Conservation (phyloP, 208 protist species). For the Wallacemonas collosoma region DNA sequence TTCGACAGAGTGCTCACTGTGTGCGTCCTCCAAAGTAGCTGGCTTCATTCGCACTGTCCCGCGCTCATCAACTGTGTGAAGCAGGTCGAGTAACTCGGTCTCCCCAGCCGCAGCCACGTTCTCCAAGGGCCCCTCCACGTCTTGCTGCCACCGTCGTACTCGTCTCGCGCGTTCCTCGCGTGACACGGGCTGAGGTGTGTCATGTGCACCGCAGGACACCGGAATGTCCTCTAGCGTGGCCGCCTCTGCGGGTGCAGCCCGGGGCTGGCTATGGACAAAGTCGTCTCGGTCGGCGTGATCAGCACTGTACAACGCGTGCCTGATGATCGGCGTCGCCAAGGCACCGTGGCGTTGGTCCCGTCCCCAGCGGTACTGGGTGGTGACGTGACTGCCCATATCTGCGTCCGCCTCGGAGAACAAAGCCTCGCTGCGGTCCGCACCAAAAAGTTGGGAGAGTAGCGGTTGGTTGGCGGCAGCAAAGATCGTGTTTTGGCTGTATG, state of each 20-base stretch:
- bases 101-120: no score
- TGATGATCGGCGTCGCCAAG: no score
- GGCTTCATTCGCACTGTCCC: no score
- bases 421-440: background rate
- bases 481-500: conserved; percentile 36
- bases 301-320: no score
- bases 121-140: background rate
- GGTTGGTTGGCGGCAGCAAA: conserved; percentile 38
- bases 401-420: background rate
- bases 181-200: conserved; percentile 19
- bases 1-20: no score
- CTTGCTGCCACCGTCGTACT: conserved; percentile 9
- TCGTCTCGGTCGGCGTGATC: no score
- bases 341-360: no score
- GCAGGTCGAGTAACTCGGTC: background rate
- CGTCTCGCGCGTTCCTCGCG: background rate
- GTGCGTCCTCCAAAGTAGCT: no score
- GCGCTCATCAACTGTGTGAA: background rate
- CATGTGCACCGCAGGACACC: conserved; percentile 12
- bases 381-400: conserved; percentile 11
- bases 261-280: no score
- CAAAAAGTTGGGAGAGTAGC: conserved; percentile 39
- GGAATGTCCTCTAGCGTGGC: no score
- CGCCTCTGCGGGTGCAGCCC: no score
- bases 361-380: background rate